phyloP scores from a whole-genome alignment of 805 yeast genomes.

The Cyberlindnera japonica region DNA sequence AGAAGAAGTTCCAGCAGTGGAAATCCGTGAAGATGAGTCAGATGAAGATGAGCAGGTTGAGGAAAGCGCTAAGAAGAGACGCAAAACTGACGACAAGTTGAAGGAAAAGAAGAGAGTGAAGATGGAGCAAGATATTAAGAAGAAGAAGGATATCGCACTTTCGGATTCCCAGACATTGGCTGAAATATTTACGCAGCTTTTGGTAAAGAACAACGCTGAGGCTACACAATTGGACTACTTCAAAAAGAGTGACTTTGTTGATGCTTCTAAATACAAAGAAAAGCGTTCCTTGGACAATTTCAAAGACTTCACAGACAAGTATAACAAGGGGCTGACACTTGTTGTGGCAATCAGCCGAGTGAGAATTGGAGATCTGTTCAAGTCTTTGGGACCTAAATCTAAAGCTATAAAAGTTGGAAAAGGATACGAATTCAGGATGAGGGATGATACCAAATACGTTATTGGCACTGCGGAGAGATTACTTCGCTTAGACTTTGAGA shows the following conservation, averaged over 20 bases:
- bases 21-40: constrained; percentile 29
- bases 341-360: constrained; percentile 73
- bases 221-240: constrained; percentile 73
- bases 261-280: constrained; percentile 55
- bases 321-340: constrained; percentile 43
- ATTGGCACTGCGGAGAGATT: constrained; percentile 28
- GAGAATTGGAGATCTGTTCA: constrained; percentile 80
- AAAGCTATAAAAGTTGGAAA: constrained; percentile 27
- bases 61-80: constrained; percentile 20
- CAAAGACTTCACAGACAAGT: constrained; percentile 47
- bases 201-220: constrained; percentile 59
- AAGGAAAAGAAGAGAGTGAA: constrained; percentile 62
- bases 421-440: constrained; percentile 25
- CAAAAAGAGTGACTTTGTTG: constrained; percentile 52
- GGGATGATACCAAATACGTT: constrained; percentile 26
- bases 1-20: constrained; percentile 36
- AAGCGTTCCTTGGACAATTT: constrained; percentile 55
- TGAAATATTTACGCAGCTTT: constrained; percentile 59
- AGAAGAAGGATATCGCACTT: constrained; percentile 52
- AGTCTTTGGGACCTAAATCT: constrained; percentile 43
- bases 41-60: constrained; percentile 24
- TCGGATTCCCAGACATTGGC: constrained; percentile 58
- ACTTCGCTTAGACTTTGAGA: constrained; percentile 16
- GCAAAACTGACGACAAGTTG: constrained; percentile 40
- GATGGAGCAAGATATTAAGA: constrained; percentile 59